phyloP scores from a whole-genome alignment of 768 basidiomycete genomes.

The Suillus sp. region DNA sequence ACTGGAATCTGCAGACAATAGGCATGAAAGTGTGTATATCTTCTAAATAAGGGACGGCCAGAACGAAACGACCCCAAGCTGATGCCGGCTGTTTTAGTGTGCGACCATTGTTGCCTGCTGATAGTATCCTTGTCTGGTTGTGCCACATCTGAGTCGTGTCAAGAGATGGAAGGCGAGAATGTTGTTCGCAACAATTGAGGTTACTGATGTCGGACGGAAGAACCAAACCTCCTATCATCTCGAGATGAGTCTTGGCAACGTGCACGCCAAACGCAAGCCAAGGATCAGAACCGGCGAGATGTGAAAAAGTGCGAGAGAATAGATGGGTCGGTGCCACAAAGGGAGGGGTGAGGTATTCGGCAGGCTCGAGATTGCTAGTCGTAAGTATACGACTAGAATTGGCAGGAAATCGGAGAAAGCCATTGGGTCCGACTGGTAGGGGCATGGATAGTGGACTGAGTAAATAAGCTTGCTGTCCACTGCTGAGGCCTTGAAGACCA shows the following conservation, averaged over 20 bases:
- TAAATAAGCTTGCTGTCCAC: constrained; percentile 40
- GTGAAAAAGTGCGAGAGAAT: constrained; percentile 24
- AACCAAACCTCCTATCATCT: constrained; percentile 37
- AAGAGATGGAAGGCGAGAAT: constrained; percentile 3
- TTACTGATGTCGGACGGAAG: constrained; percentile 31
- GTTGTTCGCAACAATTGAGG: constrained; percentile 11
- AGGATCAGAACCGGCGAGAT: constrained; percentile 22
- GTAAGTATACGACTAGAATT: constrained; percentile 37
- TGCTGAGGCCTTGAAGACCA: constrained; percentile 41
- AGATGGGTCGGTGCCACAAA: constrained; percentile 47
- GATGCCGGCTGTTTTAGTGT: constrained; percentile 3
- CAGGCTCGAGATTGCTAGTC: constrained; percentile 37
- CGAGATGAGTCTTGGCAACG: constrained; percentile 33
- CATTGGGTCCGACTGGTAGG: constrained; percentile 46
- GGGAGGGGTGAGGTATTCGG: constrained; percentile 60
- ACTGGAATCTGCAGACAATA: constrained; percentile 39
- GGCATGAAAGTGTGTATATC: constrained; percentile 38
- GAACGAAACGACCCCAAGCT: constrained; percentile 31
- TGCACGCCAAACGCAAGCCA: constrained; percentile 26
- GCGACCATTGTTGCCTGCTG: background rate
- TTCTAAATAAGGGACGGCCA: constrained; percentile 37
- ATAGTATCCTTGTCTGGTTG: constrained; percentile 2
- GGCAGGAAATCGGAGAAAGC: constrained; percentile 26
- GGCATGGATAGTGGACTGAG: constrained; percentile 40
- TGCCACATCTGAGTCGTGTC: background rate